A percentile compares a stretch with the other conserved stretches of the same genome.
Conservation (phyloP, 1,139 yeast genomes). For the Kurtzmaniella quercitrusa region DNA sequence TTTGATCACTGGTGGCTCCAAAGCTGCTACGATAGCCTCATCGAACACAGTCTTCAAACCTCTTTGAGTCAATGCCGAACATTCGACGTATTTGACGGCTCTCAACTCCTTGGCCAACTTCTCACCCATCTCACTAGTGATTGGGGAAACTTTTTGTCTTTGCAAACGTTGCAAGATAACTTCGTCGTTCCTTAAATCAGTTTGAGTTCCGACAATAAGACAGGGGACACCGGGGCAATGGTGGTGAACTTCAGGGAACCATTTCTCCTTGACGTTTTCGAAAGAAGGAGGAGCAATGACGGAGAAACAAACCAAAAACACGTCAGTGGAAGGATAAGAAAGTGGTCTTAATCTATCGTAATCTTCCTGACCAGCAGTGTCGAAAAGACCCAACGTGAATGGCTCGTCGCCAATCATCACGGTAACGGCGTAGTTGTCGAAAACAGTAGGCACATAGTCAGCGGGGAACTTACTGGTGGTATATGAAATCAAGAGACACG, state of each 20-base stretch:
- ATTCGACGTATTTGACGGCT: slow-evolving; percentile 94
- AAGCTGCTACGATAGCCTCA: slow-evolving; percentile 94
- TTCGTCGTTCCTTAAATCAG: slow-evolving; percentile 91
- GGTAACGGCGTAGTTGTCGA: slow-evolving; percentile 96
- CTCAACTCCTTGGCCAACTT: slow-evolving; percentile 88
- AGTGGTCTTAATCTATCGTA: slow-evolving; percentile 95
- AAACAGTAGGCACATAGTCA: slow-evolving; percentile 86
- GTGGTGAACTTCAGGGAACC: slow-evolving; percentile 98
- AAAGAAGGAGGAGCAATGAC: slow-evolving; percentile 97
- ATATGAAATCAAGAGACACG: slow-evolving; percentile 85
- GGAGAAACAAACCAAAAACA: slow-evolving; percentile 88
- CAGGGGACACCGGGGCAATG: slow-evolving; percentile 98
- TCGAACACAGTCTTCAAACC: slow-evolving; percentile 95
- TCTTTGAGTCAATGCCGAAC: slow-evolving; percentile 96
- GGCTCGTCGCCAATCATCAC: slow-evolving; percentile 99
- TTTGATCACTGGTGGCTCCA: slow-evolving; percentile 85
- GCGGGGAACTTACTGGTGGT: slow-evolving; percentile 86
- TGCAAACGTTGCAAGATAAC: slow-evolving; percentile 83
- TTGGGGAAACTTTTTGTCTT: slow-evolving; percentile 86
- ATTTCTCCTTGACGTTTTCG: slow-evolving; percentile 94
- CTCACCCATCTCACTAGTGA: slow-evolving; percentile 84
- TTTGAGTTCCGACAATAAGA: slow-evolving; percentile 92
- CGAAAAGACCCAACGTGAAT: slow-evolving; percentile 90
- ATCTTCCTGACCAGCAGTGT: slow-evolving; percentile 99
- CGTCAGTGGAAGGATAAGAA: slow-evolving; percentile 95